phyloP scores from a whole-genome alignment of 1,284 basidiomycete genomes.

The Agroathelia rolfsii region DNA sequence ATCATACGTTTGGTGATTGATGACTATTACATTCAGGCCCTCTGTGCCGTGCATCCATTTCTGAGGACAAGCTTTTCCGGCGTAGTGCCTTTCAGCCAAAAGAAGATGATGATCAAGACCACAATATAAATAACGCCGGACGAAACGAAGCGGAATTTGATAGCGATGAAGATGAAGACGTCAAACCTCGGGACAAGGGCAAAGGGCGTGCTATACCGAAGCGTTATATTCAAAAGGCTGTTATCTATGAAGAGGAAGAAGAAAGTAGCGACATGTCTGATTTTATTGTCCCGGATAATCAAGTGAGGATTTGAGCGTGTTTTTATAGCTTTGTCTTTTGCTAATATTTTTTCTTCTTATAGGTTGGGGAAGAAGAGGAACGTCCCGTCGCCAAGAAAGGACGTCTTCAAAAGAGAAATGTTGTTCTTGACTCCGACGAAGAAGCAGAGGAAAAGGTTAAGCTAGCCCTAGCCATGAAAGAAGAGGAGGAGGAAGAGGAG shows the following conservation, averaged over 20 bases:
- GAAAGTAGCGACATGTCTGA: slow-evolving; percentile 36
- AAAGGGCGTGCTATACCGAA: slow-evolving; percentile 16
- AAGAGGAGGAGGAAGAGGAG: slow-evolving; percentile 20
- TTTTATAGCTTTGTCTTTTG: background rate
- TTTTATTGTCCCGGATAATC: slow-evolving; percentile 43
- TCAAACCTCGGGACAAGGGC: slow-evolving; percentile 16
- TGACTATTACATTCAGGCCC: slow-evolving; percentile 29
- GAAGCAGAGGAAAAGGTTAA: slow-evolving; percentile 29
- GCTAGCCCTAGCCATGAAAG: slow-evolving; percentile 27
- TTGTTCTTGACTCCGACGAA: slow-evolving; percentile 31
- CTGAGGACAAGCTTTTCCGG: slow-evolving; percentile 31
- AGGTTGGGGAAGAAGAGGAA: slow-evolving; percentile 11
- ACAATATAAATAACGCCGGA: slow-evolving; percentile 9
- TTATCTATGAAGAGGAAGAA: slow-evolving; percentile 20
- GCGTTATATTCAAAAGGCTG: slow-evolving; percentile 7
- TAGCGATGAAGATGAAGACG: slow-evolving; percentile 14
- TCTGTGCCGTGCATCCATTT: slow-evolving; percentile 35
- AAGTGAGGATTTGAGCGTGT: slow-evolving; percentile 18
- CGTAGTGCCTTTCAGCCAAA: slow-evolving; percentile 40
- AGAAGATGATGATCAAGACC: slow-evolving; percentile 24
- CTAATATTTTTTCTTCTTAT: too few relatives aligned
- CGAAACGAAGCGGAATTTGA: slow-evolving; percentile 13
- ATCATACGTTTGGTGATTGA: background rate
- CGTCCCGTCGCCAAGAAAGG: slow-evolving; percentile 23
- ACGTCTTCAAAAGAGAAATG: slow-evolving; percentile 8